Percentiles rank a stretch among this genome's conserved stretches.
Conservation (phyloP, 2,329 filamentous ascomycete genomes). For the Diplodia corticola region DNA sequence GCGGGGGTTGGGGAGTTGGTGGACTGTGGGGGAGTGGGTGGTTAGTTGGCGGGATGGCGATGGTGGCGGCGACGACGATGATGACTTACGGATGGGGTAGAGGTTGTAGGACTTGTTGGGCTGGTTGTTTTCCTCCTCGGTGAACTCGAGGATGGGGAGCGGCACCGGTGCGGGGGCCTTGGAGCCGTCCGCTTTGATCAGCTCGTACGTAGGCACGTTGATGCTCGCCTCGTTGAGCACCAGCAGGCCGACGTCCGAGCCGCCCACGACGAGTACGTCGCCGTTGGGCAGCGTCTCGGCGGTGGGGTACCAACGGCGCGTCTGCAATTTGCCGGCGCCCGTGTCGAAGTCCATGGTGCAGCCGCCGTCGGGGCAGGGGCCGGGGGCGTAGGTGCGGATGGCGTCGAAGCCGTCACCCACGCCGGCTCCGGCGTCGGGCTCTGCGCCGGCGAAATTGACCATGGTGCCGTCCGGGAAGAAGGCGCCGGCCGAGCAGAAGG, state of each 20-base stretch:
- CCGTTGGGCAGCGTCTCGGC: constrained; percentile 16
- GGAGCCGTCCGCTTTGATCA: neutral
- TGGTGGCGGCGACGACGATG: no score
- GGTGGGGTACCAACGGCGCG: constrained; percentile 15
- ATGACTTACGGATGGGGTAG: constrained; percentile 19
- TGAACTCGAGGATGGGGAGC: constrained; percentile 21
- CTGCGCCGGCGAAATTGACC: constrained; percentile 25
- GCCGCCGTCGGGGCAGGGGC: constrained; percentile 15
- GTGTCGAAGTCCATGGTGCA: constrained; percentile 22
- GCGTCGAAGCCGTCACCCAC: constrained; percentile 24
- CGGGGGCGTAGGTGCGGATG: constrained; percentile 22
- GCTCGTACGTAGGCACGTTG: constrained; percentile 23
- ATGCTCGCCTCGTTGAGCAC: constrained; percentile 21
- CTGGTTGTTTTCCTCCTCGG: constrained; percentile 16
- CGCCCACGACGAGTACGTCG: constrained; percentile 14
- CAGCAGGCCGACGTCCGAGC: constrained; percentile 5
- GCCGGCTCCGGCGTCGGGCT: constrained; percentile 23
- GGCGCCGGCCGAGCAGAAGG: constrained; percentile 25
- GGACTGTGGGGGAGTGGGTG: neutral
- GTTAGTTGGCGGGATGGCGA: neutral
- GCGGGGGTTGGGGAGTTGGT: constrained; percentile 19
- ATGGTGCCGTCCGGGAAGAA: constrained; percentile 26
- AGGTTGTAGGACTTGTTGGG: constrained; percentile 22
- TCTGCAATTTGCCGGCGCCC: neutral
- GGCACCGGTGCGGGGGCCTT: neutral